Base-by-base conservation (phyloP, 148 eudicot species). In the Vaccinium macrocarpon region DNA sequence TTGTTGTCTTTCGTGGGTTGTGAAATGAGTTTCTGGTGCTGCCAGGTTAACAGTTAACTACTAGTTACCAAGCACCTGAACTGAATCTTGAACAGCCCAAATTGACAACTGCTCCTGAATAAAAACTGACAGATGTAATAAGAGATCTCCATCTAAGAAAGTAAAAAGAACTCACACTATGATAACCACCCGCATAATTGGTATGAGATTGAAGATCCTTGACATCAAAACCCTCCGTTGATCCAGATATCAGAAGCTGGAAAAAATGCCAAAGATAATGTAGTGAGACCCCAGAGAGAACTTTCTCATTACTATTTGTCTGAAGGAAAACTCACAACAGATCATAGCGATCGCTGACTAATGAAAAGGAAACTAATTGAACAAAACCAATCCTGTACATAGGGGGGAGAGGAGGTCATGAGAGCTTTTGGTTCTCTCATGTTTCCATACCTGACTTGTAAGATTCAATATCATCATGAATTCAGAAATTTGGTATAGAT, bases 121-220 rank as follows among this genome's bases (percentile, higher is more conserved):
- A 78, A 52, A 27, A 52, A 25, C 62, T 27, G 46, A 52, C 46
- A 78, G 35, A 51, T 13, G 10, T 76, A 27, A 49, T 5, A n/a
- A n/a, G 57, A 38, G 50, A 76, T 19, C 29, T n/a, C 80, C 80
- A 49, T 25, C 59, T 50, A 76, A 3, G 9, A 79, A 62, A 27
- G 48, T 84, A 61, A n/a, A 15, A 48, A 85, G 8, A 83, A 83
- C 91, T 84, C 88, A 96, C 99, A 80, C 90, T 85, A 84, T 96
- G 94, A 89, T 96, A 96, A 78, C 99, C 98, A 42, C 98, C 98
- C 1, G 93, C 89, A 89, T 96, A 96, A 87, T 93, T 94, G n/a
- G 98, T 83, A 87, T 94, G 79, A 55, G 91, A 85, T 84, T 90
- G 94, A 56, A 96, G 93, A 86, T 96, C 94, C 53, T 93, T 94